Percentiles rank a stretch among this genome's conserved stretches.
phyloP scores from a whole-genome alignment of 139 green algal species.

The Tetradesmus obliquus region DNA sequence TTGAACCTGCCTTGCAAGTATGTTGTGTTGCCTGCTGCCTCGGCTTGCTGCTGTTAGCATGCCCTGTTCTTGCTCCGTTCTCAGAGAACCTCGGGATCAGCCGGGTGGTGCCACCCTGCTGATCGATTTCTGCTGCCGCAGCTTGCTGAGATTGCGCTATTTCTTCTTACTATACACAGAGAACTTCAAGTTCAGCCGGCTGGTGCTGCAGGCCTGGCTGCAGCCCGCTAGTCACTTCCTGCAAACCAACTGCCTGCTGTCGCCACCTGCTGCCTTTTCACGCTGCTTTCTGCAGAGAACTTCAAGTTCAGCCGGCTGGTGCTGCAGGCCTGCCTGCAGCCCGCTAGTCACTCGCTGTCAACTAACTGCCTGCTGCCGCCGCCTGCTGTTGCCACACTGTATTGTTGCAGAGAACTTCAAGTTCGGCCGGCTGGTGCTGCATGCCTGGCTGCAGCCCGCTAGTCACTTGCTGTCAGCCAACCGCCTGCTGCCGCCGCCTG shows the following conservation, averaged over 20 bases:
- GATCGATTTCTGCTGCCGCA: neutral
- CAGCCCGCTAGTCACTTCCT: too few relatives aligned
- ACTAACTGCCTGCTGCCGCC: too few relatives aligned
- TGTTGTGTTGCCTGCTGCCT: neutral
- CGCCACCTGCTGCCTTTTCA: too few relatives aligned
- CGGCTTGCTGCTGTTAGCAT: too few relatives aligned
- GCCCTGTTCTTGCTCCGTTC: too few relatives aligned
- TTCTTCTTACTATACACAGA: neutral
- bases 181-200: slow-evolving; percentile 42
- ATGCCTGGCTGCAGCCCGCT: slow-evolving; percentile 10
- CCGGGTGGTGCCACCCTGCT: too few relatives aligned
- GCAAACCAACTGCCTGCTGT: too few relatives aligned
- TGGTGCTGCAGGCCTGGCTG: slow-evolving; percentile 44
- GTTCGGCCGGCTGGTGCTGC: slow-evolving; percentile 40
- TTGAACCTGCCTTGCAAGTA: too few relatives aligned
- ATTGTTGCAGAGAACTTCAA: slow-evolving; percentile 44
- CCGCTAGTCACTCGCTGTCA: too few relatives aligned
- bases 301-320: slow-evolving; percentile 43
- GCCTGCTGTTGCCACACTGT: neutral
- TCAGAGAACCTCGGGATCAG: too few relatives aligned
- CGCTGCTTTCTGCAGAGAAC: slow-evolving; percentile 39
- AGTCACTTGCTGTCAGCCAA: too few relatives aligned
- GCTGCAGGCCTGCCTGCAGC: slow-evolving; percentile 29
- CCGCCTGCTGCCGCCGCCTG: too few relatives aligned
- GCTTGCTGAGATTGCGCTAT: neutral